Evolutionary conservation across 139 green algal genomes (phyloP), one percentile per base, ranked within the genome.

Genomic region (Micractinium sp.): DNA sequence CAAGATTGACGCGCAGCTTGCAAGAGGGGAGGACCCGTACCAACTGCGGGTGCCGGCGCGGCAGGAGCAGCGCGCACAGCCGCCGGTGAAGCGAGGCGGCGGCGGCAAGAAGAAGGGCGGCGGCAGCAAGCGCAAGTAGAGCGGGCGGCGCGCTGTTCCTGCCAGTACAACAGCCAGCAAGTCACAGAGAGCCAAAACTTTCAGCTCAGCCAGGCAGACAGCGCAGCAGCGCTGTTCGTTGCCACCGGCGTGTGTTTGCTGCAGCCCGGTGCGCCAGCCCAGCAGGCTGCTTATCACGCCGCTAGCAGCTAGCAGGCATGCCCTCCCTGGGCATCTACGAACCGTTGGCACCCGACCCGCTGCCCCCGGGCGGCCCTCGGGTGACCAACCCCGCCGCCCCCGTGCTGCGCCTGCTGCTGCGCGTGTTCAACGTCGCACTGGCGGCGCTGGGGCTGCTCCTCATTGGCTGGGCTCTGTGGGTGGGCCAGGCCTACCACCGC

Each of bases 1-100:
- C 33, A 90, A 80, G 78, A 90, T 90, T 22, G 86, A 90, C 39
- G 86, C 80, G 27, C 86, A 90, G 61, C 77, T 90, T 13, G 86
- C 86, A 0, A 0, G 36, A 0, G 86, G 86, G 12, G 86, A 90
- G 63, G 86, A 90, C 66, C 86, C 86, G 25, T 90, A 90, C 78
- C 31, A 90, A 66, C 86, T 90, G 18, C 61, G 38, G 0, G 77
- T 80, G 38, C 29, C 85, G 35, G 33, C 25, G 82, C 35, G 75
- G 75, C 75, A 53, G 35, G 47, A 56, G 47, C 47, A 56, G 47
- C 47, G 47, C 7, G 47, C 47, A 5, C 35, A 81, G 25, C 69
- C 12, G 27, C 25, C 69, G 12, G 69, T 35, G 25, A 36, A 35
- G 69, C 25, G 27, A 2, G 69, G 69, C 25, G 27, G 27, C 69